Percentiles rank a stretch among this genome's conserved stretches.
These are phyloP conservation scores for Rhizoctonia solani DNA, from an alignment of 1,284 basidiomycete genomes.

Conservation along the genomic window DNA sequence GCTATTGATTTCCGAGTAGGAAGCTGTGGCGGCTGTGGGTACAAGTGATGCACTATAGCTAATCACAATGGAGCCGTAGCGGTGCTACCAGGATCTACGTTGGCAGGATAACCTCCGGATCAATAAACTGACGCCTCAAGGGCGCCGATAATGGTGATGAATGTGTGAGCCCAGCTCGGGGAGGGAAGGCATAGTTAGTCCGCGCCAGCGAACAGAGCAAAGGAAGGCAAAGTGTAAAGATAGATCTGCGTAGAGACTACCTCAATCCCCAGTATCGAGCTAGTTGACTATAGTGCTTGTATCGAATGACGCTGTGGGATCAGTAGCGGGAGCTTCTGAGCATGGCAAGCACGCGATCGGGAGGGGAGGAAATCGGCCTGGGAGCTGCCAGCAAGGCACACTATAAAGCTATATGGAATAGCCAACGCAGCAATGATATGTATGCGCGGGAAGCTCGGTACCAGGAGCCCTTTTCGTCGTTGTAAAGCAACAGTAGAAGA, in stretches of 20 bases:
- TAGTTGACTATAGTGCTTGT: not conserved
- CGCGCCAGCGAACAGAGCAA: not conserved
- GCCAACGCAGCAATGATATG: not conserved
- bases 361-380: not conserved
- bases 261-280: not conserved
- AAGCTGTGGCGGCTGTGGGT: not conserved
- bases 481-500: not conserved
- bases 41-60: not conserved
- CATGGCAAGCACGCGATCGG: not conserved
- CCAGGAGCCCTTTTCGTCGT: too few species aligned
- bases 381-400: not conserved
- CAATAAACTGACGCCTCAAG: not conserved
- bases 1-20: not conserved
- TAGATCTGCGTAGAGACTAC: too few species aligned
- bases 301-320: not conserved
- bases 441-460: not conserved
- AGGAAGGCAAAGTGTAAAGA: not conserved
- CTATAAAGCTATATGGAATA: not conserved
- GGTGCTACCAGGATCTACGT: not conserved
- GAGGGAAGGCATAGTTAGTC: too few species aligned
- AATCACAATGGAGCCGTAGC: too few species aligned
- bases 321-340: not conserved
- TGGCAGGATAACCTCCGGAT: not conserved
- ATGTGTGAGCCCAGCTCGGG: not conserved
- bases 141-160: too few species aligned